Evolutionary conservation across 1,284 basidiomycete genomes (phyloP).

Genomic region (Sporisorium sorghi): DNA sequence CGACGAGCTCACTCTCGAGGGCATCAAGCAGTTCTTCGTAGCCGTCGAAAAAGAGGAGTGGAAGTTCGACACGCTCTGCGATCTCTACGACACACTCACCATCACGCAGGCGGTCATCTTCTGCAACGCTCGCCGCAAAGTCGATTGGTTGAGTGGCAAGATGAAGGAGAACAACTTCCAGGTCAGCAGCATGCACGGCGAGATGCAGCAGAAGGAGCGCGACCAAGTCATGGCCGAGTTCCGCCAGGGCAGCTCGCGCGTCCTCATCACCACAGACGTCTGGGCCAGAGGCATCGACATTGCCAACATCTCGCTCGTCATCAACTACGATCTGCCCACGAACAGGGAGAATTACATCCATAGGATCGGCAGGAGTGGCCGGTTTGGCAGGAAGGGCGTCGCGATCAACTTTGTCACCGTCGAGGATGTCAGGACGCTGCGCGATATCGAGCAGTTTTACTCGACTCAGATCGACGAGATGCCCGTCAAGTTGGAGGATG

Average conservation of each 20-base stretch:
- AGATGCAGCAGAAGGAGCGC: constrained; percentile 98
- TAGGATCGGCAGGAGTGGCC: constrained; percentile 93
- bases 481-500: constrained; percentile 69
- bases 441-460: constrained; percentile 68
- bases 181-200: constrained; percentile 78
- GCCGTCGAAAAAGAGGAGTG: constrained; percentile 99
- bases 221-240: constrained; percentile 99
- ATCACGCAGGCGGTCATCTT: constrained; percentile 99
- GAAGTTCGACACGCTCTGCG: constrained; percentile 99
- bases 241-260: constrained; percentile 79
- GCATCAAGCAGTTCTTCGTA: constrained; percentile 99
- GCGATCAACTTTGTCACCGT: constrained; percentile 74
- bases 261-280: constrained; percentile 76
- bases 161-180: constrained; percentile 78
- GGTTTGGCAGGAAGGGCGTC: constrained; percentile 91
- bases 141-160: constrained; percentile 99
- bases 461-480: constrained; percentile 68
- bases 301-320: constrained; percentile 96
- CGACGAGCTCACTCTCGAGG: constrained; percentile 98
- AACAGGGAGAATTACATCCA: constrained; percentile 92
- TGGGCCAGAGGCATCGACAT: constrained; percentile 99
- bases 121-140: constrained; percentile 98
- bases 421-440: constrained; percentile 73
- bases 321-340: constrained; percentile 91
- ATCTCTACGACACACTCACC: constrained; percentile 94